Evolutionary conservation across 139 green algal species (phyloP), one percentile per base, ranked within the genome.

Genomic region (Volvox reticuliferus): DNA sequence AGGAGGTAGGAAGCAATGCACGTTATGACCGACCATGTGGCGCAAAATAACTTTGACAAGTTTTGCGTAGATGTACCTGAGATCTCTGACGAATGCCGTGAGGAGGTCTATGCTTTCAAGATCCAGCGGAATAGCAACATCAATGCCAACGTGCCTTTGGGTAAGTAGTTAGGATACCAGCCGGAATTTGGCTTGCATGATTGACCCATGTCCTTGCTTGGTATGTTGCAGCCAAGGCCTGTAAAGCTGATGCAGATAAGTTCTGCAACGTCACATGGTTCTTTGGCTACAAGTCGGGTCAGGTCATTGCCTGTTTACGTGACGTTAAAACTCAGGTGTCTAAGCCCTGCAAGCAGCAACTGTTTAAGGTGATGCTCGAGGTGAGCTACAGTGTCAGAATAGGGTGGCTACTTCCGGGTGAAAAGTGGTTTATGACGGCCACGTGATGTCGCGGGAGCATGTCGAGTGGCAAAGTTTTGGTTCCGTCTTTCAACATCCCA

Each of bases 61-160:
- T 33, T 68, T 1, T 67, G 0, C 28, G 24, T 44, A 86, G 88
- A 90, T 21, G 87, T 65, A 19, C 75, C 83, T 28, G 76, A 86
- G 0, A 87, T 93, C 26, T 90, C 88, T 13, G 91, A 95, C 13
- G 92, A 94, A 0, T 98, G 95, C 91, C 94, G 94, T 50, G 82
- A 94, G 75, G 96, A 98, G 89, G 90, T 98, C 55, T 93, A 89
- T 36, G 82, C 92, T 13, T 98, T 97, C 89, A 97, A 97, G 79
- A 93, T 95, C 3, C 91, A 95, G 32, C 84, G 94, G 20, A 95
- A 95, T 81, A 93, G 82, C 24, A 98, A 98, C 93, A 96, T 99
- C 88, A 97, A 97, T 89, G 94, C 92, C 36, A 96, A 99, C 84
- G 77, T 96, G 0, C 91, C 93, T 0, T 93, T 98, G 20, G 95